Evolutionary conservation across 345 rosid species (phyloP).

Genomic region (Firmiana major): DNA sequence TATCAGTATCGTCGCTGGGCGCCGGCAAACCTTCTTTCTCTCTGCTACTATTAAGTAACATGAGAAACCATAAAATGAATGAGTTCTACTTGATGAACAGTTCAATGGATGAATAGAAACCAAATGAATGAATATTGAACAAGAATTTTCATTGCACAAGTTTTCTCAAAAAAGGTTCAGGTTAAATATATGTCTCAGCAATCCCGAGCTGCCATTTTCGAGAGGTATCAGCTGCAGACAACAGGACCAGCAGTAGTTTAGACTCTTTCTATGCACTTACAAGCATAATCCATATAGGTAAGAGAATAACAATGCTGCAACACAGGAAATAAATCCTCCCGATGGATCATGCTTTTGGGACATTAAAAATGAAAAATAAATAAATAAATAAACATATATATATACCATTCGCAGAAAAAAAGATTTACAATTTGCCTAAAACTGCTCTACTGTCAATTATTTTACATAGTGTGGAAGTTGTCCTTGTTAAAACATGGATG

Average conservation of each 20-base stretch:
- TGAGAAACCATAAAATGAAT: neutral
- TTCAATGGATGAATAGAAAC: neutral
- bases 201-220: neutral
- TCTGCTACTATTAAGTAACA: neutral
- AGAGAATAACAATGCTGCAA: neutral
- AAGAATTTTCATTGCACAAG: neutral
- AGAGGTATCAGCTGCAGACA: neutral
- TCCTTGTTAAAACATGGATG: neutral
- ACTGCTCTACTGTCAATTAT: neutral
- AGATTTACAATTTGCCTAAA: neutral
- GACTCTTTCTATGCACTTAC: neutral
- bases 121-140: neutral
- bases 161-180: neutral
- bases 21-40: neutral
- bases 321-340: neutral
- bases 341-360: neutral
- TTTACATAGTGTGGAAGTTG: too few relatives aligned
- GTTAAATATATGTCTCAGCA: neutral
- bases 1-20: neutral
- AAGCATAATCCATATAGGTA: neutral
- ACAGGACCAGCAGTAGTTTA: neutral
- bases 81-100: neutral
- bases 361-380: neutral
- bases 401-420: neutral
- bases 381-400: neutral